A percentile compares a stretch with the other conserved stretches of the same genome.
Conservation (phyloP, 2,329 filamentous ascomycete species). For the Ophiostoma ips region DNA sequence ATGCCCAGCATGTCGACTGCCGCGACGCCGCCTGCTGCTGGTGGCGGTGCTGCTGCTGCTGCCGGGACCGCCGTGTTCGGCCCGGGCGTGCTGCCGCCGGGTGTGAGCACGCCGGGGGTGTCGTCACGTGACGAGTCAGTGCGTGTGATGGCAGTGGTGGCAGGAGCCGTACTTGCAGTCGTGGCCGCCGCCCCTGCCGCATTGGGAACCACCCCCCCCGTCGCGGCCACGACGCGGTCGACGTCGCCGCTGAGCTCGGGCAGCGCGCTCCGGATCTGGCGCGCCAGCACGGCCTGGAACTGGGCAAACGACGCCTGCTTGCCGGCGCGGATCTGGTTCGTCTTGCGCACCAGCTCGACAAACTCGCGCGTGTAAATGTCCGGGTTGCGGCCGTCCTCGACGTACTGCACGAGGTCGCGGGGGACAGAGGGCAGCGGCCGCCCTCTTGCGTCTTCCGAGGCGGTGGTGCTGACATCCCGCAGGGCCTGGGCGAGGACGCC, state of each 20-base stretch:
- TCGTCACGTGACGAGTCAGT: background rate
- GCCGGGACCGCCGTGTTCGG: background rate
- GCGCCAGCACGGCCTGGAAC: slow-evolving; percentile 49
- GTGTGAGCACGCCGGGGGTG: background rate
- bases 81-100: background rate
- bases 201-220: slow-evolving; percentile 16
- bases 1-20: slow-evolving; percentile 12
- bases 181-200: background rate
- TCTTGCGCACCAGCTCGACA: slow-evolving; percentile 51
- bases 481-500: slow-evolving; percentile 28
- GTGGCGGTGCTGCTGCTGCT: background rate
- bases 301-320: slow-evolving; percentile 46
- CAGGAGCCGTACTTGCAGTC: too few relatives aligned
- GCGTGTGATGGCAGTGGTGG: background rate
- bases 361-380: slow-evolving; percentile 65
- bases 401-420: slow-evolving; percentile 51
- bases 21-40: background rate
- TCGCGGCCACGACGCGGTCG: slow-evolving; percentile 33
- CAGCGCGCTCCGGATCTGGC: slow-evolving; percentile 41
- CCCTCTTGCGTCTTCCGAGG: slow-evolving; percentile 7
- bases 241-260: slow-evolving; percentile 45
- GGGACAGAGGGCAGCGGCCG: slow-evolving; percentile 45
- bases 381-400: slow-evolving; percentile 57
- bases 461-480: slow-evolving; percentile 26
- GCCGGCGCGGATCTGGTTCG: slow-evolving; percentile 53